Conservation (phyloP, 1,139 yeast species). For the Suhomyces taliae region DNA sequence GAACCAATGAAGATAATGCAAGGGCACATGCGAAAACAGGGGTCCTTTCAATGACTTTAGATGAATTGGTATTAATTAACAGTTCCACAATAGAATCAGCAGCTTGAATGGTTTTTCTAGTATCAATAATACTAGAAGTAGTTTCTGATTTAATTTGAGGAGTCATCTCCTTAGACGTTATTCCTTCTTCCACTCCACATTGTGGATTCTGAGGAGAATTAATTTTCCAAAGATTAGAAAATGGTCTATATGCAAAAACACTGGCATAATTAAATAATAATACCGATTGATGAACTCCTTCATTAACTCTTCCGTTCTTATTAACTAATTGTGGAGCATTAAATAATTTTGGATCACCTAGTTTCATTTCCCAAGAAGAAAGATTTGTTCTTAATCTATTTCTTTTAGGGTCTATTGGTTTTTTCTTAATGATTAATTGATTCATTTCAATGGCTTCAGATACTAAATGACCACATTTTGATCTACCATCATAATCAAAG, state of each 20-base stretch:
- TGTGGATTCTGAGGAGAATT: constrained; percentile 43
- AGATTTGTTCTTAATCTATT: constrained; percentile 40
- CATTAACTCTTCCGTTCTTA: constrained; percentile 43
- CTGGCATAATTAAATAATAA: constrained; percentile 48
- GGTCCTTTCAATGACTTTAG: constrained; percentile 41
- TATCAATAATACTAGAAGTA: constrained; percentile 47
- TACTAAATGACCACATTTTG: constrained; percentile 47
- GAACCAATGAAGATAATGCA: constrained; percentile 51
- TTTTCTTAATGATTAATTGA: constrained; percentile 38
- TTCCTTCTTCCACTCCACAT: constrained; percentile 25
- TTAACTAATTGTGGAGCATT: constrained; percentile 42
- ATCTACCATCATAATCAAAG: constrained; percentile 49
- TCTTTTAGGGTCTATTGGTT: constrained; percentile 34
- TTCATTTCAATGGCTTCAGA: constrained; percentile 49
- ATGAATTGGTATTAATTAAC: constrained; percentile 45
- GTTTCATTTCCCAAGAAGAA: constrained; percentile 49
- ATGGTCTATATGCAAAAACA: constrained; percentile 52
- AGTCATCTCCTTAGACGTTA: constrained; percentile 9
- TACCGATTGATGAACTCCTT: constrained; percentile 51
- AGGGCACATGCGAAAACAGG: constrained; percentile 52
- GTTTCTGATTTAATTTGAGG: constrained; percentile 18
- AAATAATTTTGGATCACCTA: constrained; percentile 43
- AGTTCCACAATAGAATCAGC: constrained; percentile 49
- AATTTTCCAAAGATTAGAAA: constrained; percentile 50
- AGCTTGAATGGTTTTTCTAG: constrained; percentile 52